Percentiles rank a stretch among this genome's conserved stretches.
Evolutionary conservation across 169 alveolate genomes (phyloP).

Genomic region (Amoebophrya sp.): DNA sequence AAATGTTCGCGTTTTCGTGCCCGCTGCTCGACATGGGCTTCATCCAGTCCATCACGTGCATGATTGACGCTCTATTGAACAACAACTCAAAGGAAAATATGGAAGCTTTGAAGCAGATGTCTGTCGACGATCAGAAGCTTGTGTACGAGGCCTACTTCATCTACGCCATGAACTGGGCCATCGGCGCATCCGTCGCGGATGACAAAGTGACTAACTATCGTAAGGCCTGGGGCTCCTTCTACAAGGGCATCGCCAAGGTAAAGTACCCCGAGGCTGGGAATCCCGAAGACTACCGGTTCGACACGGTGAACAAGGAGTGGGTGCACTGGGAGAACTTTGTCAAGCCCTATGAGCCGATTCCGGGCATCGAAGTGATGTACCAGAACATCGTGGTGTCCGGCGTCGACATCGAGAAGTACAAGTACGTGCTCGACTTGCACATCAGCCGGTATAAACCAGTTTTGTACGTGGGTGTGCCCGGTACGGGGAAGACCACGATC

Average conservation of each 20-base stretch:
- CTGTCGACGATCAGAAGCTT: slow-evolving; percentile 79
- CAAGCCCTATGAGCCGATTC: slow-evolving; percentile 56
- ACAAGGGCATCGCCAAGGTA: slow-evolving; percentile 64
- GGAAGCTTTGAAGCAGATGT: slow-evolving; percentile 62
- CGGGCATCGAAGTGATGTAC: slow-evolving; percentile 62
- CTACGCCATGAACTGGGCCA: slow-evolving; percentile 89
- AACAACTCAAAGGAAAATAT: slow-evolving; percentile 64
- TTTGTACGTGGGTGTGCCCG: slow-evolving; percentile 60
- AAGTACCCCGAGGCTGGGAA: slow-evolving; percentile 88
- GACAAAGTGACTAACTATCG: slow-evolving; percentile 69
- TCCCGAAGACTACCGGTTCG: slow-evolving; percentile 78
- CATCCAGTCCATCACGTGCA: slow-evolving; percentile 78
- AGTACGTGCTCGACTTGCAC: slow-evolving; percentile 69
- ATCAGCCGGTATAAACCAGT: slow-evolving; percentile 72
- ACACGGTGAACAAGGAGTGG: slow-evolving; percentile 66
- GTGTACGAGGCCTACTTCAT: slow-evolving; percentile 84
- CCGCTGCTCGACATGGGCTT: slow-evolving; percentile 79
- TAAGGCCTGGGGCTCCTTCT: slow-evolving; percentile 57
- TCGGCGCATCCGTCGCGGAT: slow-evolving; percentile 88
- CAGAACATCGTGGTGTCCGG: slow-evolving; percentile 60
- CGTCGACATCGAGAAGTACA: slow-evolving; percentile 57
- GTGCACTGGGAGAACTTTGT: slow-evolving; percentile 63
- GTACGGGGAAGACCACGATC: slow-evolving; percentile 83
- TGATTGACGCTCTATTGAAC: slow-evolving; percentile 70
- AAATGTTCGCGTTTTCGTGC: slow-evolving; percentile 64